A percentile compares a stretch with the other conserved stretches of the same genome.
Evolutionary conservation across 108 stramenopile genomes (phyloP).

Genomic region (Craspedostauros australis): DNA sequence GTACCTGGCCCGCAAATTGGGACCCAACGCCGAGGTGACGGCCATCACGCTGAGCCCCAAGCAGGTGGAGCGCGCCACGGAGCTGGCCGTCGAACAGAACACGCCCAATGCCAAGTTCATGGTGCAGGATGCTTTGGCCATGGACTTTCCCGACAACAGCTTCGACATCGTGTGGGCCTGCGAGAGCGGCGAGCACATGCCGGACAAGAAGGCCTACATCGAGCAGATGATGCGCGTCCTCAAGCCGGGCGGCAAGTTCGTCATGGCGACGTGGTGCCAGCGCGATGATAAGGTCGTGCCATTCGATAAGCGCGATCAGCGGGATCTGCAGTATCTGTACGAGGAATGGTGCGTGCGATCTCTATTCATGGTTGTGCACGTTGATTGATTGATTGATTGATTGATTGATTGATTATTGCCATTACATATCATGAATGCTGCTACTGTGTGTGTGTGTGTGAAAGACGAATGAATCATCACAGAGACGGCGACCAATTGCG

Average conservation of each 20-base stretch:
- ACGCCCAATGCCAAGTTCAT: constrained; percentile 78
- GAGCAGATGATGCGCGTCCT: constrained; percentile 95
- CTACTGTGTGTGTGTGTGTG: no score
- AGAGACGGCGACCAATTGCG: no score
- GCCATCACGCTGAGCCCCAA: constrained; percentile 92
- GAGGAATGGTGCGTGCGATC: constrained; percentile 85
- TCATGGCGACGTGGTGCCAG: constrained; percentile 97
- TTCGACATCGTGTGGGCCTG: constrained; percentile 98
- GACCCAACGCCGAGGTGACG: constrained; percentile 69
- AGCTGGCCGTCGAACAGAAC: constrained; percentile 82
- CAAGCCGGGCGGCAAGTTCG: constrained; percentile 93
- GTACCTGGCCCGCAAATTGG: constrained; percentile 85
- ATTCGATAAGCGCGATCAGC: constrained; percentile 81
- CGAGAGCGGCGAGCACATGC: constrained; percentile 98
- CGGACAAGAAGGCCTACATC: constrained; percentile 93
- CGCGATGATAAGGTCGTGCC: constrained; percentile 80
- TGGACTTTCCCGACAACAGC: constrained; percentile 89
- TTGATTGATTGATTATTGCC: no score
- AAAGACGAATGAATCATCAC: no score
- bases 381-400: not conserved
- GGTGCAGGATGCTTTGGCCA: constrained; percentile 92
- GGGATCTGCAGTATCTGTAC: constrained; percentile 91
- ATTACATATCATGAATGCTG: no score
- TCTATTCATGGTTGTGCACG: no score
- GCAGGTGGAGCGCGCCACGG: constrained; percentile 88